Percentiles rank a stretch among this genome's conserved stretches.
Evolutionary conservation across 768 basidiomycete species (phyloP).

Genomic region (Boletus sp.): DNA sequence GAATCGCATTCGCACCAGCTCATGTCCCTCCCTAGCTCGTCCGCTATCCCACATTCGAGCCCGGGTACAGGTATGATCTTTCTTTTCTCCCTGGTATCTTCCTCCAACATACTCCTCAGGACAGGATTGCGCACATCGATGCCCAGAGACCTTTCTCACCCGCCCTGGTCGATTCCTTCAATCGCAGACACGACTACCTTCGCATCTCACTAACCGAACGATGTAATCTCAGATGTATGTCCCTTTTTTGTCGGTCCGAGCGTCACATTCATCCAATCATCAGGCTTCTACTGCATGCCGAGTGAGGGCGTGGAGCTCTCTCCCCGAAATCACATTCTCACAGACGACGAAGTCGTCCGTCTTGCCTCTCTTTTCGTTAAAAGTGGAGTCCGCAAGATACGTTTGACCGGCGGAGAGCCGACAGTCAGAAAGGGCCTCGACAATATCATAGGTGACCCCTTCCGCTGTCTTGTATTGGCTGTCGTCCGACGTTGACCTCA

Average conservation of each 20-base stretch:
- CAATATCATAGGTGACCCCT: constrained; percentile 60
- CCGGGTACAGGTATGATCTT: constrained; percentile 19
- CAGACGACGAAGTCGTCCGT: constrained; percentile 71
- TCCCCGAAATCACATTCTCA: constrained; percentile 63
- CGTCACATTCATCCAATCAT: background rate
- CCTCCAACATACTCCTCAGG: constrained; percentile 32
- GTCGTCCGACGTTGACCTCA: constrained; percentile 27
- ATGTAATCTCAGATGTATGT: constrained; percentile 81
- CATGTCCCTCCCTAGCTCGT: constrained; percentile 6
- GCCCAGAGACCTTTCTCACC: constrained; percentile 44
- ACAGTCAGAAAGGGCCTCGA: constrained; percentile 74
- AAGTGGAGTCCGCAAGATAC: constrained; percentile 82
- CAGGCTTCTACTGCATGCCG: constrained; percentile 93
- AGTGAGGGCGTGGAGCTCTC: constrained; percentile 73
- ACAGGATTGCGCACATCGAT: constrained; percentile 56
- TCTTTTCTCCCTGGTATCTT: background rate
- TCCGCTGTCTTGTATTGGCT: background rate
- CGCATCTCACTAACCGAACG: constrained; percentile 83
- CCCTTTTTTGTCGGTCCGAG: background rate
- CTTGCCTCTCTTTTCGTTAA: constrained; percentile 74
- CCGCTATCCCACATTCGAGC: constrained; percentile 14
- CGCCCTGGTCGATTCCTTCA: constrained; percentile 61
- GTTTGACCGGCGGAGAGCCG: constrained; percentile 87
- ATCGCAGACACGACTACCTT: constrained; percentile 77
- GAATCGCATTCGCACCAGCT: constrained; percentile 6